Conservation (phyloP, 495 filamentous ascomycete genomes). For the Glarea lozoyensis region DNA sequence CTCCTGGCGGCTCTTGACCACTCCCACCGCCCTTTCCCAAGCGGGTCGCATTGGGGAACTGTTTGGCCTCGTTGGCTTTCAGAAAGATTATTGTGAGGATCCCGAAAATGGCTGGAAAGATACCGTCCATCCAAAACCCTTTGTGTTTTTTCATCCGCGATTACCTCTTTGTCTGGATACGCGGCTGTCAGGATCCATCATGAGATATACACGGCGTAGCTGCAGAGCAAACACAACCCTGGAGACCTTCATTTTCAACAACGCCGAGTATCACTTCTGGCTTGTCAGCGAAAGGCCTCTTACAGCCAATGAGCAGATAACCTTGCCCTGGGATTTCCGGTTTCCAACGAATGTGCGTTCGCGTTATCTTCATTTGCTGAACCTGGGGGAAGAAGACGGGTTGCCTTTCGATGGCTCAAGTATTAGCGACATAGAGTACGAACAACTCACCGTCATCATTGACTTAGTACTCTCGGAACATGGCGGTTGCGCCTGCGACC, state of each 20-base stretch:
- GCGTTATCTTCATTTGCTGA: constrained; percentile 38
- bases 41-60: constrained; percentile 75
- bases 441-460: constrained; percentile 43
- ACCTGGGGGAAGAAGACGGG: constrained; percentile 37
- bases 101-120: constrained; percentile 65
- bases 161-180: constrained; percentile 89
- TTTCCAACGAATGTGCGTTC: constrained; percentile 33
- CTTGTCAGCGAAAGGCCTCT: constrained; percentile 71
- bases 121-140: constrained; percentile 70
- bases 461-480: constrained; percentile 71
- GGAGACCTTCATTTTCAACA: constrained; percentile 70
- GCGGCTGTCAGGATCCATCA: constrained; percentile 68
- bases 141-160: constrained; percentile 74
- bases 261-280: constrained; percentile 78
- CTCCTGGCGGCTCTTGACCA: constrained; percentile 68
- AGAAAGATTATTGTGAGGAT: constrained; percentile 67
- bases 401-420: constrained; percentile 25
- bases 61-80: constrained; percentile 74
- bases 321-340: constrained; percentile 46
- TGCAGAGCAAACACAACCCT: constrained; percentile 77
- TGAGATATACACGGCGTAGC: constrained; percentile 80
- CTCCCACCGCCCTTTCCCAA: constrained; percentile 45
- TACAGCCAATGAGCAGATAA: constrained; percentile 43
- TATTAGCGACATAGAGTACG: constrained; percentile 42
- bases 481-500: constrained; percentile 79